phyloP scores from a whole-genome alignment of 345 rosid species.

The Camelina sativa region DNA sequence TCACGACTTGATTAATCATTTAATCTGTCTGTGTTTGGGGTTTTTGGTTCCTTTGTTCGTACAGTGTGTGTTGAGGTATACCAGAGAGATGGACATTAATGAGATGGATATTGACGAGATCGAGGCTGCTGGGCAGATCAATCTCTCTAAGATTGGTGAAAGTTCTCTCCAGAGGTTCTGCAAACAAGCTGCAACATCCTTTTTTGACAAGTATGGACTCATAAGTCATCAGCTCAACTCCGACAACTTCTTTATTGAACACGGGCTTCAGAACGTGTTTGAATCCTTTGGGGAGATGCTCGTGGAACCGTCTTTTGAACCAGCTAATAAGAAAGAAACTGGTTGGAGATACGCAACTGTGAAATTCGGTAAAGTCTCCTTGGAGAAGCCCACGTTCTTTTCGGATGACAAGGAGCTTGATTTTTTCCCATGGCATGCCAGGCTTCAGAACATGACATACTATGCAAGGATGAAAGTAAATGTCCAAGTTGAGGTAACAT shows the following conservation, averaged over 20 bases:
- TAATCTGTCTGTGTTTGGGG: not conserved
- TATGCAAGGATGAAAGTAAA: slow-evolving; percentile 69
- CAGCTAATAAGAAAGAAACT: slow-evolving; percentile 66
- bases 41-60: not conserved
- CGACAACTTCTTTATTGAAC: slow-evolving; percentile 64
- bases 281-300: slow-evolving; percentile 66
- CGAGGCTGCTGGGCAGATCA: slow-evolving; percentile 42
- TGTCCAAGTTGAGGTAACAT: slow-evolving; percentile 68
- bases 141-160: slow-evolving; percentile 55
- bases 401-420: slow-evolving; percentile 46
- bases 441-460: slow-evolving; percentile 95
- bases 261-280: slow-evolving; percentile 69
- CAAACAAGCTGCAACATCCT: slow-evolving; percentile 60
- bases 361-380: slow-evolving; percentile 63
- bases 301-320: slow-evolving; percentile 73
- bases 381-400: slow-evolving; percentile 63
- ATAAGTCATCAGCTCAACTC: slow-evolving; percentile 88
- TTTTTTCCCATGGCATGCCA: slow-evolving; percentile 74
- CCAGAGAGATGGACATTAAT: slow-evolving; percentile 31
- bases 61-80: slow-evolving; percentile 19
- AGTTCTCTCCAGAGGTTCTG: slow-evolving; percentile 57
- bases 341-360: slow-evolving; percentile 67
- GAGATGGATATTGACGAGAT: slow-evolving; percentile 37
- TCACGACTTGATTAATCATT: not conserved
- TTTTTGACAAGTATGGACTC: slow-evolving; percentile 73